Conservation (phyloP, 352 stramenopile genomes). For the Phytophthora multivora region DNA sequence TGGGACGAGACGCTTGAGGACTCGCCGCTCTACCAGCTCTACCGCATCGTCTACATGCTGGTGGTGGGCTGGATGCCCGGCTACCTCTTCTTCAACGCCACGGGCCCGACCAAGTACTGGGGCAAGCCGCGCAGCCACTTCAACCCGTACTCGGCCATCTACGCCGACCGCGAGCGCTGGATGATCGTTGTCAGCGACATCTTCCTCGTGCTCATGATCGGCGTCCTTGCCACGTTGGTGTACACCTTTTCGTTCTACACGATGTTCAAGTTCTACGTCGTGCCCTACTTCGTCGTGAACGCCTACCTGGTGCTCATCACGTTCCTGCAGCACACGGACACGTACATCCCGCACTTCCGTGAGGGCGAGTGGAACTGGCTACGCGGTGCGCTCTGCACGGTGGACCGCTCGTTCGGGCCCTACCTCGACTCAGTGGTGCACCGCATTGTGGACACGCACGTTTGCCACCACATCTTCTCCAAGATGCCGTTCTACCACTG, state of each 20-base stretch:
- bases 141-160: conserved; percentile 95
- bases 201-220: conserved; percentile 81
- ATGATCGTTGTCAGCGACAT: conserved; percentile 95
- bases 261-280: conserved; percentile 95
- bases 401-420: conserved; percentile 96
- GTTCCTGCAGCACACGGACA: conserved; percentile 98
- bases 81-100: conserved; percentile 97
- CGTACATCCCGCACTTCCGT: conserved; percentile 96
- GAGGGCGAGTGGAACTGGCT: conserved; percentile 96
- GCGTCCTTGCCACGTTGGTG: conserved; percentile 55
- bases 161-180: conserved; percentile 90
- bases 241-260: conserved; percentile 72
- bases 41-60: conserved; percentile 95
- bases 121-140: conserved; percentile 94
- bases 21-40: conserved; percentile 93
- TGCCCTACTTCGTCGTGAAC: conserved; percentile 97
- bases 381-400: conserved; percentile 95
- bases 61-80: conserved; percentile 96
- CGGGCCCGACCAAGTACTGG: conserved; percentile 89
- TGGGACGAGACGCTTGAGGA: conserved; percentile 92
- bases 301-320: conserved; percentile 97
- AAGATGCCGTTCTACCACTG: conserved; percentile 99
- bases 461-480: conserved; percentile 98
- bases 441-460: conserved; percentile 98
- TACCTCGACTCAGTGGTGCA: conserved; percentile 98